These are phyloP conservation scores for Hygrocybe punicea DNA, from an alignment of 768 basidiomycete genomes.

Conservation along the genomic window DNA sequence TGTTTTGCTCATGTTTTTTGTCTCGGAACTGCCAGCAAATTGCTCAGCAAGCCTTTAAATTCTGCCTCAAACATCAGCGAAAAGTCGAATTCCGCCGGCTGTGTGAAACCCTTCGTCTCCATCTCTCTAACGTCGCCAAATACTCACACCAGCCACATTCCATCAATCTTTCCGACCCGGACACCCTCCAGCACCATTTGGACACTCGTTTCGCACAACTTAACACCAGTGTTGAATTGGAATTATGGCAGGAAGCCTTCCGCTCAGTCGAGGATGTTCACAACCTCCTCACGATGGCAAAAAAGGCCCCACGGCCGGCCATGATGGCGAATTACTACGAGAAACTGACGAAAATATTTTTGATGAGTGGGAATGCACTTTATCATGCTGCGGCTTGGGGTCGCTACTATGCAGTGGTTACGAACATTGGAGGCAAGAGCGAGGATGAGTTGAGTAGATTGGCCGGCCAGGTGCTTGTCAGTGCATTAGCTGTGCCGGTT, in stretches of 20 bases:
- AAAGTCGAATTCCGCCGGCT: constrained; percentile 97
- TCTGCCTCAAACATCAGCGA: constrained; percentile 89
- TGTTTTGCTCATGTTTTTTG: neutral
- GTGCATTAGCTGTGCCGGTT: constrained; percentile 90
- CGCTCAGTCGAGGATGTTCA: constrained; percentile 98
- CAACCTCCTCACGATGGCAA: constrained; percentile 88
- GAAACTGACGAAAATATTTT: constrained; percentile 94
- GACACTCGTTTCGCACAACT: constrained; percentile 97
- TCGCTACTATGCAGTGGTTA: constrained; percentile 72
- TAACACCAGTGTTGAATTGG: constrained; percentile 94
- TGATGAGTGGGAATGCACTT: constrained; percentile 89
- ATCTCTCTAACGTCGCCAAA: constrained; percentile 91
- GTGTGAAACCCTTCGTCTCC: constrained; percentile 93
- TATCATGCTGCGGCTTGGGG: constrained; percentile 98
- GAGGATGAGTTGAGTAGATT: constrained; percentile 78
- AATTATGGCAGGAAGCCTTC: constrained; percentile 99
- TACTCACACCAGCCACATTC: constrained; percentile 91
- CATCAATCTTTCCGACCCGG: constrained; percentile 93
- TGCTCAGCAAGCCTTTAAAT: constrained; percentile 95
- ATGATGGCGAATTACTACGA: constrained; percentile 99
- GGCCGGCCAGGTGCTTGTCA: constrained; percentile 88
- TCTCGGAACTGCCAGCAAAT: constrained; percentile 58
- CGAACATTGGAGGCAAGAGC: constrained; percentile 66
- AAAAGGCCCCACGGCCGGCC: constrained; percentile 84
- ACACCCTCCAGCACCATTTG: constrained; percentile 91